These are phyloP conservation scores for Allomyces arbusculus DNA, from an alignment of 192 early-diverging fungal genomes.

Conservation along the genomic window DNA sequence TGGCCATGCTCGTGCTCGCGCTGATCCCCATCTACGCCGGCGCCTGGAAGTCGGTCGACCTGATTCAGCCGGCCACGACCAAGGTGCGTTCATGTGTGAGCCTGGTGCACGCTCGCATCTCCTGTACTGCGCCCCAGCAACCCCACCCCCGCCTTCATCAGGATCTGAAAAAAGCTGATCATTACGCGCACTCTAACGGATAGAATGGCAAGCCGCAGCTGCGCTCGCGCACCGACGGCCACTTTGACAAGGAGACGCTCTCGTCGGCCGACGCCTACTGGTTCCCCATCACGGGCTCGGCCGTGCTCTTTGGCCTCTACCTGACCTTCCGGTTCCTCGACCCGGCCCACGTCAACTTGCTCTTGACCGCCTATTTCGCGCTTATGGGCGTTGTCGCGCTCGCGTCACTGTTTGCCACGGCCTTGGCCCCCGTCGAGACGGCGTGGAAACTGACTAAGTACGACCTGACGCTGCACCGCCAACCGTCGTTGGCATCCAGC, in stretches of 20 bases:
- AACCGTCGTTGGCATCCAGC: not conserved
- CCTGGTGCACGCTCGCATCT: not conserved
- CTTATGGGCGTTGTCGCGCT: constrained; percentile 61
- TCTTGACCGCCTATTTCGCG: constrained; percentile 70
- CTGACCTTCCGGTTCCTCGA: constrained; percentile 69
- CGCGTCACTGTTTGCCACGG: constrained; percentile 32
- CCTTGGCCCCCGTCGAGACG: constrained; percentile 16
- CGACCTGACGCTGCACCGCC: constrained; percentile 32
- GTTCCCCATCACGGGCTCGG: constrained; percentile 82
- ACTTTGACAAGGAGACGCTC: constrained; percentile 58
- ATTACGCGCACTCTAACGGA: not conserved
- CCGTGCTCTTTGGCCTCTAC: constrained; percentile 60
- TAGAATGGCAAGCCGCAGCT: constrained; percentile 13
- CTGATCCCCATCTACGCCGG: constrained; percentile 72
- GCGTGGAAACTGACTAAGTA: constrained; percentile 46
- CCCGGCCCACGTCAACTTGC: constrained; percentile 59
- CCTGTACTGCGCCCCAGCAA: constrained; percentile 1
- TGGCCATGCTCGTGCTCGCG: constrained; percentile 66
- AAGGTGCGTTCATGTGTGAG: too few relatives aligned
- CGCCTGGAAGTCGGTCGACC: constrained; percentile 46
- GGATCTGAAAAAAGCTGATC: constrained; percentile 9
- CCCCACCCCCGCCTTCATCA: constrained; percentile 10
- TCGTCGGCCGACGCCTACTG: constrained; percentile 70
- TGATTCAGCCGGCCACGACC: constrained; percentile 13
- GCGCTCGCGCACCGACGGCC: constrained; percentile 40